Percentiles rank a stretch among this genome's conserved stretches.
phyloP scores from a whole-genome alignment of 345 rosid species.

The Ricinus communis region DNA sequence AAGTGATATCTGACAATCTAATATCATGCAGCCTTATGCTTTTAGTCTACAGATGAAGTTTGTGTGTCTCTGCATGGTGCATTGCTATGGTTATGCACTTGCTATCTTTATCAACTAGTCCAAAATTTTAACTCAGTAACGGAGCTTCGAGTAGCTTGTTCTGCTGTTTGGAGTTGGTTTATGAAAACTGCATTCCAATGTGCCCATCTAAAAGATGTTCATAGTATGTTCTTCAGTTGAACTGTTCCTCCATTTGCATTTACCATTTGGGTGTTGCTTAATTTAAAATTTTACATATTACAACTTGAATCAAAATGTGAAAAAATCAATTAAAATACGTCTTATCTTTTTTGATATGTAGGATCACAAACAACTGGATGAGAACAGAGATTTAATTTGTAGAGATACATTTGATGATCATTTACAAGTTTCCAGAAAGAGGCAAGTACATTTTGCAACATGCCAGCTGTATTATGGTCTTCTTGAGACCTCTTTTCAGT shows the following conservation, averaged over 20 bases:
- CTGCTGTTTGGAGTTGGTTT: conserved; percentile 7
- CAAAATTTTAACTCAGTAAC: not conserved
- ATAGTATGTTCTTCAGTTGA: not conserved
- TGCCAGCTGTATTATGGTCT: conserved; percentile 4
- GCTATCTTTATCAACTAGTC: not conserved
- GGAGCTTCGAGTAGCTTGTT: not conserved
- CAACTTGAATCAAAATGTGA: no score
- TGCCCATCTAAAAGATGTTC: not conserved
- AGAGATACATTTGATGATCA: conserved; percentile 35
- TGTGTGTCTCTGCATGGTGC: not conserved
- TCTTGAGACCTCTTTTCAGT: not conserved
- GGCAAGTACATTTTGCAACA: conserved; percentile 39
- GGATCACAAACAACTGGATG: conserved; percentile 32
- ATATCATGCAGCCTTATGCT: not conserved
- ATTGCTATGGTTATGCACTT: not conserved
- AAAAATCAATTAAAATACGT: no score
- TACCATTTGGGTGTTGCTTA: conserved; percentile 1
- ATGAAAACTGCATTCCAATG: not conserved
- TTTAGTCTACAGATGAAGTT: not conserved
- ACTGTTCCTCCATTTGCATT: not conserved
- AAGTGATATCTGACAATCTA: not conserved
- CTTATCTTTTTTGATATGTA: conserved; percentile 12
- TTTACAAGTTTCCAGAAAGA: conserved; percentile 37
- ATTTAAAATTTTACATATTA: not conserved
- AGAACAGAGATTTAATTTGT: conserved; percentile 24